These are phyloP conservation scores for Trypanosoma brucei DNA, from an alignment of 208 protist species.

Conservation along the genomic window DNA sequence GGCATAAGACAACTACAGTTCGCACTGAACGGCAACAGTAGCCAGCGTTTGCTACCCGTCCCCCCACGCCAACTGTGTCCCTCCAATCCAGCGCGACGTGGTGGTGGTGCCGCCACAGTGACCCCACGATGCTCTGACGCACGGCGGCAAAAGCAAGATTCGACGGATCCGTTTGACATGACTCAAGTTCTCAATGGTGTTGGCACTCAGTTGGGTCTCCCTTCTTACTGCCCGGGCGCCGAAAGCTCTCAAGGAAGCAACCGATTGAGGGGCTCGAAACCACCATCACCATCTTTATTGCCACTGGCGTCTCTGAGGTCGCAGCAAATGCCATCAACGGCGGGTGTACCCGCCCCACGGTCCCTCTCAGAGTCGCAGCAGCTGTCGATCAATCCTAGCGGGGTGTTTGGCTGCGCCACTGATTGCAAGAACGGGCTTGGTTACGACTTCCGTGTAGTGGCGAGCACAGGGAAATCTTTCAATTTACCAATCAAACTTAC, in stretches of 20 bases:
- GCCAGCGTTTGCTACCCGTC: slow-evolving; percentile 4
- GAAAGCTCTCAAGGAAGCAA: neutral
- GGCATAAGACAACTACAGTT: slow-evolving; percentile 10
- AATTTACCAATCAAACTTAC: slow-evolving; percentile 40
- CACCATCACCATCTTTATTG: slow-evolving; percentile 1
- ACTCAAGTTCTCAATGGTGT: slow-evolving; percentile 15
- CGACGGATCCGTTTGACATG: slow-evolving; percentile 7
- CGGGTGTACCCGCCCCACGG: neutral
- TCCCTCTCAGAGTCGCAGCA: neutral
- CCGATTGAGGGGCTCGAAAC: neutral
- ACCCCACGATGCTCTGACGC: neutral
- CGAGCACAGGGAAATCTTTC: slow-evolving; percentile 63
- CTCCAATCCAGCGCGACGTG: neutral
- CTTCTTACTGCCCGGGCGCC: neutral
- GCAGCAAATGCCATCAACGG: slow-evolving; percentile 11
- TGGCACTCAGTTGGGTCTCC: neutral
- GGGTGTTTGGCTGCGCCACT: neutral
- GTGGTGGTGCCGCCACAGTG: neutral
- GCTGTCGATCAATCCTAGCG: neutral
- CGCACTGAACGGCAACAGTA: slow-evolving; percentile 14
- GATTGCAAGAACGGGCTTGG: slow-evolving; percentile 9
- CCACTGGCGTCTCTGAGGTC: slow-evolving; percentile 18
- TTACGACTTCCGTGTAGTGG: slow-evolving; percentile 73
- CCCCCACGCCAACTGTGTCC: slow-evolving; percentile 1
- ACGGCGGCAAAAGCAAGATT: neutral